Evolutionary conservation across 805 yeast genomes (phyloP), one percentile per base, ranked within the genome.

Genomic region (Teunomyces barrocoloradensis): DNA sequence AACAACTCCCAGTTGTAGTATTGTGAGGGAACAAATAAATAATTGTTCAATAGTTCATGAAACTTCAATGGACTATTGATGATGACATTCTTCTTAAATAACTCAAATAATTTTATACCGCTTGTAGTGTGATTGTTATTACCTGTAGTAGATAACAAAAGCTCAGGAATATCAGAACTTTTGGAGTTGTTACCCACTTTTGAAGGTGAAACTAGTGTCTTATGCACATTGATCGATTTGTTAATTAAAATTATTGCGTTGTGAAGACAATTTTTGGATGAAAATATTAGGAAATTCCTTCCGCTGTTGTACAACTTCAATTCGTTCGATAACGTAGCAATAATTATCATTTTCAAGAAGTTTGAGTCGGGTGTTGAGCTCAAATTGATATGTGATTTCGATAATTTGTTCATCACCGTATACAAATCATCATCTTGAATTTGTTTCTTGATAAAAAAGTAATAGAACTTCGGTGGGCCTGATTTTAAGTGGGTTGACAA

Each of bases 191-290:
- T 29, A 9, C 11, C 23, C 1, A 10, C 12, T 27, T 40, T 27
- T 6, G 43, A 40, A 25, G 34, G 20, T 18, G 32, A 28, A 15
- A 40, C 43, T 5, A 42, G 15, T 18, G 51, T 25, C 30, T 32
- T 33, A 29, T 44, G 46, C 7, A 42, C 42, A 25, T 58, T 53
- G 53, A 63, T 54, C 17, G 71, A 69, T 54, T 76, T 78, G 53
- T 79, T 79, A 6, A 78, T 71, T 53, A 79, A 66, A 12, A 80
- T 79, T 15, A 80, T 74, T 0, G 82, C 70, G 56, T 79, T 79
- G 51, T 81, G 85, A 7, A 80, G 58, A 23, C 68, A 65, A 50
- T 73, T 69, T 43, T 70, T 70, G 52, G 70, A 66, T 30, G 73
- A 58, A 49, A 53, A 71, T 2, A 68, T 55, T 21, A 58, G 42